Evolutionary conservation across 768 basidiomycete genomes (phyloP), one percentile per base, ranked within the genome.

Genomic region (Naganishia friedmannii): DNA sequence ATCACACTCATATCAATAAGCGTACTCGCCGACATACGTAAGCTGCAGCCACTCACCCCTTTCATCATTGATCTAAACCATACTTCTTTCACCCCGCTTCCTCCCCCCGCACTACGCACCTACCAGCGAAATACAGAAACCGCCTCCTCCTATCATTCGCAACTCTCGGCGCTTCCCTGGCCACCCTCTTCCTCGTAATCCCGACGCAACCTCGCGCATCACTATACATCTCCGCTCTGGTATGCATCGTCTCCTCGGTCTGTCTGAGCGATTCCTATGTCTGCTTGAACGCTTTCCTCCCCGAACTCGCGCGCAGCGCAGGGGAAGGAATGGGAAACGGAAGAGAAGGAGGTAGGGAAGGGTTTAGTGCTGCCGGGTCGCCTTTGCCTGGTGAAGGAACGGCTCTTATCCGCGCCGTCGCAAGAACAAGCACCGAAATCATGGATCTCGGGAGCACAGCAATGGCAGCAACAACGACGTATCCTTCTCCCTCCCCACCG

Each of bases 1-100:
- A 76, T 97, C n/a, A 91, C 89, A 0, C 93, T 99, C 46, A 93
- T 99, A 67, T 93, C 94, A 6, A 90, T 96, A 85, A 92, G 92
- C 8, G 88, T 88, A 19, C 88, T 95, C 67, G 95, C 94, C 0
- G 92, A 98, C 81, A 87, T 90, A 72, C 88, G 93, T 94, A 74
- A 70, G 90, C 84, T 37, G 4, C 34, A 53, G 12, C 63, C 51
- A 23, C 10, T 21, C 31, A n/a, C 28, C 63, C 39, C 21, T 6
- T 53, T 21, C 63, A 15, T 37, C n/a, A n/a, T n/a, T n/a, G n/a
- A n/a, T n/a, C n/a, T n/a, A n/a, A n/a, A n/a, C n/a, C n/a, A n/a
- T n/a, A n/a, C n/a, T n/a, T n/a, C n/a, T n/a, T n/a, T n/a, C n/a
- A n/a, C n/a, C n/a, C n/a, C n/a, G n/a, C n/a, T n/a, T n/a, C n/a